Evolutionary conservation across 805 yeast species (phyloP), one percentile per base, ranked within the genome.

Genomic region (Yamadazyma phyllophila): DNA sequence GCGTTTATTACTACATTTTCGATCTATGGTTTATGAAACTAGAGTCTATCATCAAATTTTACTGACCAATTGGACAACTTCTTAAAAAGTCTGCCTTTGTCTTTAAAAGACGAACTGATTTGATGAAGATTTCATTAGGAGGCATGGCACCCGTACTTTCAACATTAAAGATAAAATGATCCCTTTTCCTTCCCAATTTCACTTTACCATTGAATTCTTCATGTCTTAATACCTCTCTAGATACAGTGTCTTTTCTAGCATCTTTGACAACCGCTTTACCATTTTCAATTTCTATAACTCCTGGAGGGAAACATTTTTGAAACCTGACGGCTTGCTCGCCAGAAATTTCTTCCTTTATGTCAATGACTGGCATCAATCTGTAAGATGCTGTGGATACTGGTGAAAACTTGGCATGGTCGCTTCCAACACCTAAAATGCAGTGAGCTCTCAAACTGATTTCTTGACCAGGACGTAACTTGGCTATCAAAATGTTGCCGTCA

Each of bases 371-470:
- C 72, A 94, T 67, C 60, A 94, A 75, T 68, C 99, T 80, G 70
- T 94, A 94, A 11, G 97, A 88, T 2, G 99, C 97, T 11, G 99
- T 94, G 13, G 96, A 80, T 9, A 94, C 99, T 4, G 99, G 99
- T 7, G 97, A 89, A 64, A 88, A 94, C 67, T 94, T 94, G 48
- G 99, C 97, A 67, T 94, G 99, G 65, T 94, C 99, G 35, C 89
- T 69, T 43, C 97, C 99, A 54, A 88, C 70, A 47, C 99, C 99
- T 51, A 92, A 75, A 26, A 91, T 75, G 63, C 97, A 94, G 69
- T 90, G 96, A 46, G 86, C 96, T 60, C 90, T 77, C 53, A 94
- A 74, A 24, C 92, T 80, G 52, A 94, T 91, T 68, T 94, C 98
- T 71, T 94, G 99, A 40, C 97, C 97, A 6, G 98, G 98, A 59